Percentiles rank a stretch among this genome's conserved stretches.
Evolutionary conservation across 2,329 filamentous ascomycete genomes (phyloP).

Genomic region (Curvularia eragrostidis): DNA sequence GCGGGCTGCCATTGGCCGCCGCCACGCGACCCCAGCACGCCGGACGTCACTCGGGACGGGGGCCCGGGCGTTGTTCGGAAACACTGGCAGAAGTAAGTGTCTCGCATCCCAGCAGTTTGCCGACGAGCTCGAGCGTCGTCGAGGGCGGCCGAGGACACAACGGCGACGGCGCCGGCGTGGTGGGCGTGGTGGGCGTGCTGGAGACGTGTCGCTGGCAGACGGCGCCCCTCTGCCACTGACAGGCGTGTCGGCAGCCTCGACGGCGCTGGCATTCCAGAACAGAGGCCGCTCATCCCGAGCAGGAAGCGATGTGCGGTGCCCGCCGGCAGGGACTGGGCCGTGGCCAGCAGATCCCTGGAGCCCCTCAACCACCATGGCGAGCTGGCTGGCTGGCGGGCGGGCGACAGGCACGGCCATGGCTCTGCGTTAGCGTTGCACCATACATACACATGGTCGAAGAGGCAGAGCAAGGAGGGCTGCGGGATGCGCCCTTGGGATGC

Average conservation of each 20-base stretch:
- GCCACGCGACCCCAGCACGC: not conserved
- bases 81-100: slow-evolving; percentile 12
- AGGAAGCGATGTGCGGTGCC: slow-evolving; percentile 30
- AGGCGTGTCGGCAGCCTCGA: not conserved
- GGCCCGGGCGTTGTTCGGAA: slow-evolving; percentile 18
- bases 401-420: slow-evolving; percentile 13
- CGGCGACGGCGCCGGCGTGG: not conserved
- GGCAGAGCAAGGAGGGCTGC: slow-evolving; percentile 11
- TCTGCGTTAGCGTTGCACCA: slow-evolving; percentile 18
- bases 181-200: too few species aligned
- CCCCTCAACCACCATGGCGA: slow-evolving; percentile 15
- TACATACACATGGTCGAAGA: slow-evolving; percentile 8
- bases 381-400: slow-evolving; percentile 18
- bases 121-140: not conserved
- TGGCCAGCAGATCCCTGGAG: slow-evolving; percentile 19
- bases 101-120: slow-evolving; percentile 17
- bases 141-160: not conserved
- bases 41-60: slow-evolving; percentile 18
- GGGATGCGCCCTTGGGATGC: slow-evolving; percentile 12
- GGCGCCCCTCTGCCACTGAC: not conserved
- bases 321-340: slow-evolving; percentile 25
- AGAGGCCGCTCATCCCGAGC: slow-evolving; percentile 4
- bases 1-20: slow-evolving; percentile 10
- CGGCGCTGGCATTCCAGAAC: slow-evolving; percentile 32
- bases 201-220: not conserved